A percentile compares a stretch with the other conserved stretches of the same genome.
phyloP scores from a whole-genome alignment of 805 yeast species.

The Cyberlindnera samutprakarnensis region DNA sequence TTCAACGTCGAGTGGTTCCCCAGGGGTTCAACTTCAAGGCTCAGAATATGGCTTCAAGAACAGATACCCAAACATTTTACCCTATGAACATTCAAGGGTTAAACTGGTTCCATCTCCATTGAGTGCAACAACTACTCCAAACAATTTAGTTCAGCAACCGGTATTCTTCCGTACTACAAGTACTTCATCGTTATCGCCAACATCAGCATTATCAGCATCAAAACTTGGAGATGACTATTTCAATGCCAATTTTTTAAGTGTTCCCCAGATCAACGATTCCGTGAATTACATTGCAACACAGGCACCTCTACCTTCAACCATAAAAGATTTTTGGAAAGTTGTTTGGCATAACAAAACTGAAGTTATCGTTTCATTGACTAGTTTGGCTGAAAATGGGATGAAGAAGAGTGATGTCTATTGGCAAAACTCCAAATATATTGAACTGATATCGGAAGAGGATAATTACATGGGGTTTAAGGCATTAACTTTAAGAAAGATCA shows the following conservation, averaged over 20 bases:
- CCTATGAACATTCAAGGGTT: constrained; percentile 53
- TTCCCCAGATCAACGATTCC: constrained; percentile 27
- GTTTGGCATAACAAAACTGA: constrained; percentile 55
- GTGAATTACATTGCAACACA: constrained; percentile 74
- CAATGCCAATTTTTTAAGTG: constrained; percentile 60
- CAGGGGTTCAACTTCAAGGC: constrained; percentile 31
- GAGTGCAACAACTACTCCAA: constrained; percentile 11
- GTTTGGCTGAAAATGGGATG: constrained; percentile 63
- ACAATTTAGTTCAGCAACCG: not conserved
- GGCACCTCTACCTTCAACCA: constrained; percentile 75
- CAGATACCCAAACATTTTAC: constrained; percentile 73
- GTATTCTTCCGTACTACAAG: constrained; percentile 3
- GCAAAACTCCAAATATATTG: constrained; percentile 44
- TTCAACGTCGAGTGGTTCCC: constrained; percentile 6
- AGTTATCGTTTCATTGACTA: constrained; percentile 71
- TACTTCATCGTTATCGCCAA: constrained; percentile 22
- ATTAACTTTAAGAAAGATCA: constrained; percentile 24
- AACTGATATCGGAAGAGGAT: constrained; percentile 24
- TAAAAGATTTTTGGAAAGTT: constrained; percentile 88
- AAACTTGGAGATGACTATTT: constrained; percentile 16
- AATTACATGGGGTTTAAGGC: constrained; percentile 24
- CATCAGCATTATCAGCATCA: constrained; percentile 2
- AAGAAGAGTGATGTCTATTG: constrained; percentile 83
- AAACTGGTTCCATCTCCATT: constrained; percentile 27
- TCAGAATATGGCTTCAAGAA: constrained; percentile 70